Evolutionary conservation across 176 grass and related monocot species (phyloP).

Genomic region (Bolboschoenus planiculmis): DNA sequence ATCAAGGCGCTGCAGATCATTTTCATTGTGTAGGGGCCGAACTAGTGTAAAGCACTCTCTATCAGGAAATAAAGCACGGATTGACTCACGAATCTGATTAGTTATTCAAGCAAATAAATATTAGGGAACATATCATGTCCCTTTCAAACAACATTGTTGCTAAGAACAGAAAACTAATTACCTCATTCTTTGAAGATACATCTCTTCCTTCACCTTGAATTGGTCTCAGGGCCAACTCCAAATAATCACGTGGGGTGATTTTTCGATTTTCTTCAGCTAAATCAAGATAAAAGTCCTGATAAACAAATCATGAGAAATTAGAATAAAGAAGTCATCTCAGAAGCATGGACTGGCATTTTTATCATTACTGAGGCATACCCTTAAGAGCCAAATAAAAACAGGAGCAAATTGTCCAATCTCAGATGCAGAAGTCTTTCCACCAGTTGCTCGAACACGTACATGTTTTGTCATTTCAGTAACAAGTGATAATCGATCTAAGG

Average conservation of each 20-base stretch:
- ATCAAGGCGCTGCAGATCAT: conserved; percentile 64
- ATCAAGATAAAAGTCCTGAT: conserved; percentile 77
- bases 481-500: conserved; percentile 69
- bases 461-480: conserved; percentile 91
- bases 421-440: conserved; percentile 43
- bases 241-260: conserved; percentile 69
- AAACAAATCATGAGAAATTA: conserved; percentile 11
- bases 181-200: conserved; percentile 73
- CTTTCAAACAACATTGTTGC: background rate
- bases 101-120: conserved; percentile 19
- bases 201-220: conserved; percentile 57
- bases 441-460: conserved; percentile 63
- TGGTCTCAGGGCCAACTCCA: conserved; percentile 63
- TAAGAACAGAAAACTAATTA: conserved; percentile 28
- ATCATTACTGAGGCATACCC: conserved; percentile 31
- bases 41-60: conserved; percentile 82
- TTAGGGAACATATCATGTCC: conserved; percentile 10
- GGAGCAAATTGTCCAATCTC: conserved; percentile 80
- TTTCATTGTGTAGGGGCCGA: conserved; percentile 69
- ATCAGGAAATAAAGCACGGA: conserved; percentile 62
- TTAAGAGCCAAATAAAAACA: conserved; percentile 66
- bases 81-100: conserved; percentile 65
- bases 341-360: background rate
- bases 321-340: background rate
- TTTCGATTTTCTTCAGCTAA: conserved; percentile 50